Evolutionary conservation across 1,139 yeast genomes (phyloP).

Genomic region (Kodamaea fungicola): DNA sequence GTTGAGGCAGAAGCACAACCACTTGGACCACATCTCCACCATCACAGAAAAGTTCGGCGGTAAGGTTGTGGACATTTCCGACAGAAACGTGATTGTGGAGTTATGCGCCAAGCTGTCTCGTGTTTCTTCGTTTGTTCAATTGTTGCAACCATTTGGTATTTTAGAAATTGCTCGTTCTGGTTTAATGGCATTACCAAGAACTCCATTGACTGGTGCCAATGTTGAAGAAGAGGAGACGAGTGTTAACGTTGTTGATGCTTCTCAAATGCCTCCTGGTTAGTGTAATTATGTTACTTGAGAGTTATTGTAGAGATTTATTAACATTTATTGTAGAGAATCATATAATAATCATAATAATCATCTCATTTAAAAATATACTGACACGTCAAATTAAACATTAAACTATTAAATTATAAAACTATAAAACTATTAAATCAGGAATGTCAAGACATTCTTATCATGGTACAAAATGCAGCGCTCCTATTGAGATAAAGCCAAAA

Average conservation of each 20-base stretch:
- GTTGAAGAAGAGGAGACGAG: conserved; percentile 46
- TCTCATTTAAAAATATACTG: no score
- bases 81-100: conserved; percentile 91
- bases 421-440: no score
- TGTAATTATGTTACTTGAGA: no score
- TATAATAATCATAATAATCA: no score
- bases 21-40: conserved; percentile 77
- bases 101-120: conserved; percentile 91
- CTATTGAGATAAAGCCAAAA: background rate
- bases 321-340: no score
- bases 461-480: background rate
- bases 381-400: no score
- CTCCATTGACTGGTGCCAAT: conserved; percentile 58
- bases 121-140: conserved; percentile 78
- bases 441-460: no score
- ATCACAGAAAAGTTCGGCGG: conserved; percentile 90
- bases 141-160: conserved; percentile 93
- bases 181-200: conserved; percentile 97
- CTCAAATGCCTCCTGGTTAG: conserved; percentile 93
- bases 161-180: conserved; percentile 96
- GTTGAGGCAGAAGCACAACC: conserved; percentile 88
- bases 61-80: conserved; percentile 85
- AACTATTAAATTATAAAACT: no score
- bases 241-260: conserved; percentile 70
- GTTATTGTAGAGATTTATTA: no score